Evolutionary conservation across 2,329 filamentous ascomycete genomes (phyloP).

Genomic region (Sarocladium oryzae): DNA sequence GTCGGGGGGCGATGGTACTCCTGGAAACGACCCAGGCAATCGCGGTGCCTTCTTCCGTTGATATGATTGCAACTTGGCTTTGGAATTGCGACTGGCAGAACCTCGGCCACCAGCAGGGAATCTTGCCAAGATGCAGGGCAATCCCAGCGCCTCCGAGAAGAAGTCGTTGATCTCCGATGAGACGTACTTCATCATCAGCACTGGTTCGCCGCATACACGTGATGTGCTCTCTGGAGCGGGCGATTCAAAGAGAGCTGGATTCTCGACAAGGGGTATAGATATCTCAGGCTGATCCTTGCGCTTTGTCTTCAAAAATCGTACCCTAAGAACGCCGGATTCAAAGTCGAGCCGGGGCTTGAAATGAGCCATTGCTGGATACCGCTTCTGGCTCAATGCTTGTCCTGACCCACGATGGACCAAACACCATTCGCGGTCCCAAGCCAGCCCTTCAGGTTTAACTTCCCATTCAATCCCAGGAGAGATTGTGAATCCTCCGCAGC

Average conservation of each 20-base stretch:
- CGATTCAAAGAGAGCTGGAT: constrained; percentile 51
- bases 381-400: constrained; percentile 80
- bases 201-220: constrained; percentile 75
- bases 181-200: constrained; percentile 65
- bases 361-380: constrained; percentile 80
- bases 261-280: constrained; percentile 58
- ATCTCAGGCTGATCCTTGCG: constrained; percentile 23
- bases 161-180: constrained; percentile 62
- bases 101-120: constrained; percentile 65
- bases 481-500: constrained; percentile 73
- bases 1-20: constrained; percentile 48
- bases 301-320: constrained; percentile 28
- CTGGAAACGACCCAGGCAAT: constrained; percentile 49
- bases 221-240: constrained; percentile 42
- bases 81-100: constrained; percentile 59
- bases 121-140: constrained; percentile 77
- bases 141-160: constrained; percentile 67
- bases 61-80: constrained; percentile 60
- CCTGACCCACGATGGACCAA: constrained; percentile 81
- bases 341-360: constrained; percentile 72
- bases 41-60: constrained; percentile 21
- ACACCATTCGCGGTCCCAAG: constrained; percentile 97
- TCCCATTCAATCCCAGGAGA: constrained; percentile 63
- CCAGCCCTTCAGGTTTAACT: constrained; percentile 72
- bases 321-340: constrained; percentile 53